Evolutionary conservation across 1,284 basidiomycete genomes (phyloP).

Genomic region (Trametes versicolor): DNA sequence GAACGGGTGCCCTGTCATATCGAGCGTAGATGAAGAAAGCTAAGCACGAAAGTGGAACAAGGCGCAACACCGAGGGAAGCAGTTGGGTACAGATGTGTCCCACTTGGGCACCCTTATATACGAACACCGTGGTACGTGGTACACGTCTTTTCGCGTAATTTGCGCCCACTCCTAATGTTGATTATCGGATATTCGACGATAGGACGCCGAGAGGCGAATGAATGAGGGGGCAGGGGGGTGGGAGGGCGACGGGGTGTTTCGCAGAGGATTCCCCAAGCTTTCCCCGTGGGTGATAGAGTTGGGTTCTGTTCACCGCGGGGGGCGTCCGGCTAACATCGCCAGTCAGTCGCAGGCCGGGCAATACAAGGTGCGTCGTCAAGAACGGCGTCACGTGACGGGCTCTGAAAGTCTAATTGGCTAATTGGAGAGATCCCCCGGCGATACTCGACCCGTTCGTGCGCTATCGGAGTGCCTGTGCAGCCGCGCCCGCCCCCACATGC

Average conservation of each 20-base stretch:
- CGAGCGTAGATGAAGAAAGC: neutral
- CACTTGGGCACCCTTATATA: constrained; percentile 1
- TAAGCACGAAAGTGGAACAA: neutral
- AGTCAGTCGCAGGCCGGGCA: constrained; percentile 9
- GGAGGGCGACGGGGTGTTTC: constrained; percentile 32
- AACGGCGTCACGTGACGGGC: constrained; percentile 28
- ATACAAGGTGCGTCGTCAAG: constrained; percentile 27
- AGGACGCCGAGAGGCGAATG: constrained; percentile 28
- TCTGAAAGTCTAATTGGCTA: constrained; percentile 38
- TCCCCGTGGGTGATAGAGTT: constrained; percentile 34
- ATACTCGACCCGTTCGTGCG: constrained; percentile 24
- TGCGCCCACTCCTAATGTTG: constrained; percentile 26
- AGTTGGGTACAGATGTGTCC: neutral
- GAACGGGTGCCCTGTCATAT: neutral
- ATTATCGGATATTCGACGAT: constrained; percentile 35
- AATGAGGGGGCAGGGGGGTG: constrained; percentile 28
- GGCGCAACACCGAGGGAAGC: neutral
- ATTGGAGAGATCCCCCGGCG: constrained; percentile 28
- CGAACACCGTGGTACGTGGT: neutral
- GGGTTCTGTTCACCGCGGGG: constrained; percentile 20
- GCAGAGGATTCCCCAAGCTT: constrained; percentile 37
- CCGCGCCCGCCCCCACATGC: constrained; percentile 14
- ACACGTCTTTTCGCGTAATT: constrained; percentile 1
- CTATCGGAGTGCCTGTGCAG: constrained; percentile 24
- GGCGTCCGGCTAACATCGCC: constrained; percentile 22